Evolutionary conservation across 2,329 filamentous ascomycete species (phyloP), one percentile per base, ranked within the genome.

Genomic region (Fusarium denticulatum): DNA sequence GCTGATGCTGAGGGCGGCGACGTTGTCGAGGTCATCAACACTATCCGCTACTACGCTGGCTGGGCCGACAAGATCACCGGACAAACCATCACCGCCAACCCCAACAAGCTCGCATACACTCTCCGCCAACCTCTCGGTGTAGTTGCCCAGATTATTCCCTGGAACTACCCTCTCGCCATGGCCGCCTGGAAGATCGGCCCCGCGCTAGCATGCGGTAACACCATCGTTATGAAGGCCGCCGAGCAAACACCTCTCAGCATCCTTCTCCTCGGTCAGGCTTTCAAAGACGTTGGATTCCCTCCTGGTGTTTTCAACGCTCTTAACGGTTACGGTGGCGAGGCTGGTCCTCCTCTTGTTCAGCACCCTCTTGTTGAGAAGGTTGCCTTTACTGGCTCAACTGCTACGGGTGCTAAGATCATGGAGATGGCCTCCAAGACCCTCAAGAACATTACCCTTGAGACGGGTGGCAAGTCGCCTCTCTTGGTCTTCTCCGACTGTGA

Each of bases 31-130:
- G 80, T 85, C 24, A 70, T 82, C 57, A 81, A 76, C 61, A 72
- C 73, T 10, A 63, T 79, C 42, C 73, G 78, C 12, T 81, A 81
- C 72, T 81, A 81, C 79, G 93, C 88, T 77, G 94, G 94, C 66
- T 96, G 92, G 91, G 93, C 94, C 75, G 94, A 96, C 86, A 97
- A 96, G 89, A 91, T 95, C 74, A 88, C 90, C 81, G 94, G 94
- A 81, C 93, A 94, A 86, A 93, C 94, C 61, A 91, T 95, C 74
- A 92, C 95, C 76, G 92, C 93, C 72, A 86, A 89, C 79, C 88
- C 89, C 60, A 90, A 93, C 72, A 93, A 91, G 81, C 94, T 96
- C 84, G 92, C 93, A 84, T 96, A 95, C 85, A 94, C 93, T 65
- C 79, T 90, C n/a, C 75, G 77, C 20, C 76, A 79, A 58, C 77